Evolutionary conservation across 768 basidiomycete genomes (phyloP).

Genomic region (Leccinum truebloodii): DNA sequence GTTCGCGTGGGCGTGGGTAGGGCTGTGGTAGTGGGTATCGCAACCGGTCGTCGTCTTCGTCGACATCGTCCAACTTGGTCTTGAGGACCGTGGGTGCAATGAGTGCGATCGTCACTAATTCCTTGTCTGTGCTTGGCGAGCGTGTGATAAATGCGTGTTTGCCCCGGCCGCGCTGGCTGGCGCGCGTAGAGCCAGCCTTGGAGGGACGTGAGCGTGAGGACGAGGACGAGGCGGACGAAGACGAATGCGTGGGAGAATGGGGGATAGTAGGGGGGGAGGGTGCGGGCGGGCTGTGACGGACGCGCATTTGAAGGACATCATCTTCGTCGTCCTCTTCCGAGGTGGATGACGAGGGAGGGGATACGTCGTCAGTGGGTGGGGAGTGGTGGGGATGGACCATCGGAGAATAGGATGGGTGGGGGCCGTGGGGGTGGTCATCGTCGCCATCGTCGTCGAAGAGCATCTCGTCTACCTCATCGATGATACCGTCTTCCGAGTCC

Average conservation of each 20-base stretch:
- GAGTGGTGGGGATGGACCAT: constrained; percentile 21
- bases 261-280: constrained; percentile 20
- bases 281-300: constrained; percentile 28
- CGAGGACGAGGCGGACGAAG: constrained; percentile 26
- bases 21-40: constrained; percentile 15
- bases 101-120: constrained; percentile 68
- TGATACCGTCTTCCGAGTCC: constrained; percentile 58
- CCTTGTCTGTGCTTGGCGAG: constrained; percentile 40
- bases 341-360: constrained; percentile 33
- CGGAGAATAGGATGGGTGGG: constrained; percentile 18
- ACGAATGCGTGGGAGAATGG: constrained; percentile 42
- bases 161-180: constrained; percentile 29
- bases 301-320: constrained; percentile 67
- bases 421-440: constrained; percentile 19
- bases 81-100: constrained; percentile 87
- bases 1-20: constrained; percentile 6
- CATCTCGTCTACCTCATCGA: constrained; percentile 48
- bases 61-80: constrained; percentile 59
- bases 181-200: constrained; percentile 27
- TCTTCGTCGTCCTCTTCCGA: constrained; percentile 49
- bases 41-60: constrained; percentile 37
- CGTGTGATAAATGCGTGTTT: constrained; percentile 46
- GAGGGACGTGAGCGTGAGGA: constrained; percentile 31
- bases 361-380: constrained; percentile 22
- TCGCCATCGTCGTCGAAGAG: constrained; percentile 32